These are phyloP conservation scores for Sporothrix brasiliensis DNA, from an alignment of 2,329 filamentous ascomycete species.

Conservation along the genomic window DNA sequence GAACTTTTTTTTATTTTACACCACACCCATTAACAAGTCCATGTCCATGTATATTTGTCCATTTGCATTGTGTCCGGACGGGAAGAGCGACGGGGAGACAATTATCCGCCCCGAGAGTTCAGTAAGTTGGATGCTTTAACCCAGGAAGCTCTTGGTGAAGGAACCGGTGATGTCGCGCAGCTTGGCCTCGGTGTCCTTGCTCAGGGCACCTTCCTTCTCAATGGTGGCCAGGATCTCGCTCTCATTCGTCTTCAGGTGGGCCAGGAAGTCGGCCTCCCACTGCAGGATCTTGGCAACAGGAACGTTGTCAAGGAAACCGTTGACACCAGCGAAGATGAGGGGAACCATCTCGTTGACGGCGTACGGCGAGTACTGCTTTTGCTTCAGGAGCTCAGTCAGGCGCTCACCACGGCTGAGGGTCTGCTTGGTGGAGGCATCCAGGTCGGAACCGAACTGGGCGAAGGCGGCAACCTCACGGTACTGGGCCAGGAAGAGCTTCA, in stretches of 20 bases:
- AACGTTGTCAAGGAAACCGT: conserved; percentile 86
- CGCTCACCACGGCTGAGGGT: conserved; percentile 97
- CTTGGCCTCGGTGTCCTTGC: conserved; percentile 88
- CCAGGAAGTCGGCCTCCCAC: conserved; percentile 94
- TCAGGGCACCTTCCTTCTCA: conserved; percentile 92
- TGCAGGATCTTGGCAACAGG: conserved; percentile 88
- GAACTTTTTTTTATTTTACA: conserved; percentile 30
- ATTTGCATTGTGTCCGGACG: conserved; percentile 25
- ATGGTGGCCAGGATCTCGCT: conserved; percentile 79
- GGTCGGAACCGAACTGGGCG: conserved; percentile 99
- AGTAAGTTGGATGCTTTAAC: conserved; percentile 47
- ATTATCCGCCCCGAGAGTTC: conserved; percentile 22
- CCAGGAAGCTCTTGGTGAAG: conserved; percentile 93
- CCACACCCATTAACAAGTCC: conserved; percentile 31
- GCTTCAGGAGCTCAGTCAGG: conserved; percentile 97
- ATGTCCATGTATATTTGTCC: conserved; percentile 24
- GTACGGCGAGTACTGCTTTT: conserved; percentile 99
- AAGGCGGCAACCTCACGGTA: conserved; percentile 99
- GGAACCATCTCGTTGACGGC: conserved; percentile 99
- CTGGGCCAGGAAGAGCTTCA: conserved; percentile 99
- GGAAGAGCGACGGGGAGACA: conserved; percentile 25
- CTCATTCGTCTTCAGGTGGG: conserved; percentile 91
- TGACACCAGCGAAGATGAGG: conserved; percentile 98
- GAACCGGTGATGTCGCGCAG: conserved; percentile 72
- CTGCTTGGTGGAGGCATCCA: conserved; percentile 98